Percentiles rank a stretch among this genome's conserved stretches.
Evolutionary conservation across 202 grass and related monocot genomes (phyloP).

Genomic region (Brachypodium distachyon): DNA sequence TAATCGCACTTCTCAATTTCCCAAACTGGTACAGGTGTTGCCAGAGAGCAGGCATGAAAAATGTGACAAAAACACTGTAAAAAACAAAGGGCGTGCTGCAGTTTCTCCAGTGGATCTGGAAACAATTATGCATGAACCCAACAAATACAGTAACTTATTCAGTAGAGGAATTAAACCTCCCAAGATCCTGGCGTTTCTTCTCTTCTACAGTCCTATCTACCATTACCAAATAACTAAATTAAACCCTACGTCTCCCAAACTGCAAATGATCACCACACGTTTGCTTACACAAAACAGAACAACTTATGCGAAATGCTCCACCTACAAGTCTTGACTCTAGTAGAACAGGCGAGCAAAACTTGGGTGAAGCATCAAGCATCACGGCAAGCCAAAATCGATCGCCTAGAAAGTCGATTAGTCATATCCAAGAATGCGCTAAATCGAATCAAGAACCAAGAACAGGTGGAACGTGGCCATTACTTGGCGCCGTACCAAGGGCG

Average conservation of each 20-base stretch:
- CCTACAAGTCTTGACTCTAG: not conserved
- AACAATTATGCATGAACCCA: not conserved
- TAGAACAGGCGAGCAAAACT: not conserved
- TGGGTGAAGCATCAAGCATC: not conserved
- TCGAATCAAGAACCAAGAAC: not conserved
- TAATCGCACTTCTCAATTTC: no score
- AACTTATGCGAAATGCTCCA: not conserved
- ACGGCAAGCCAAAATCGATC: not conserved
- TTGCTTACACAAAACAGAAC: not conserved
- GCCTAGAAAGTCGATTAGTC: not conserved
- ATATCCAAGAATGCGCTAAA: not conserved
- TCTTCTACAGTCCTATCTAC: not conserved
- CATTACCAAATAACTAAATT: constrained; percentile 1
- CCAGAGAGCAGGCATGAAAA: not conserved
- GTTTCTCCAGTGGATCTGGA: not conserved
- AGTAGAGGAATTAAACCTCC: not conserved
- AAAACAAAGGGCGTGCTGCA: not conserved
- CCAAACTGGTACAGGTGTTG: not conserved
- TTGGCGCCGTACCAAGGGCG: constrained; percentile 19
- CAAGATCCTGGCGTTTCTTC: not conserved
- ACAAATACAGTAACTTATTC: not conserved
- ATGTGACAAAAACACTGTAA: not conserved
- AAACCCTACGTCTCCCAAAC: not conserved
- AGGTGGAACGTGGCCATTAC: not conserved
- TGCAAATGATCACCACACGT: not conserved